These are phyloP conservation scores for Colletotrichum falcatum DNA, from an alignment of 2,329 filamentous ascomycete genomes.

Conservation along the genomic window DNA sequence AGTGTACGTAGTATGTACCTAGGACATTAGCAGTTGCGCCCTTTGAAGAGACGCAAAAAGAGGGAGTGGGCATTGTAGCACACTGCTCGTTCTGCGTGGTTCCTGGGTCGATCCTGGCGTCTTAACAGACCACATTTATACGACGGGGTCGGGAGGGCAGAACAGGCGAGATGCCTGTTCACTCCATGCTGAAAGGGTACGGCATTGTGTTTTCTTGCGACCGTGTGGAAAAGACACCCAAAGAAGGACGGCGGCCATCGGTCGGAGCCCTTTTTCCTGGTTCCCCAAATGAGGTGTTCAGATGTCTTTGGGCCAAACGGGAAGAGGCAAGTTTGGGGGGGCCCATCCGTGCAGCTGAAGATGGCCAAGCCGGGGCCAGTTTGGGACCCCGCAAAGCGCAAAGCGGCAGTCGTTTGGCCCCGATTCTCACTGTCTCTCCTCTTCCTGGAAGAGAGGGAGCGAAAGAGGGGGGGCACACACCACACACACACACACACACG, in stretches of 20 bases:
- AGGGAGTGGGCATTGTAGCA: slow-evolving; percentile 18
- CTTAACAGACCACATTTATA: slow-evolving; percentile 26
- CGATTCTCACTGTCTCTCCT: neutral
- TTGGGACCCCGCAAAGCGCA: neutral
- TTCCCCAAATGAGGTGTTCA: neutral
- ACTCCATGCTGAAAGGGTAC: neutral
- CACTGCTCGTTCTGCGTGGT: neutral
- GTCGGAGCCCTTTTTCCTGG: slow-evolving; percentile 22
- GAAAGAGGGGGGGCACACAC: no score
- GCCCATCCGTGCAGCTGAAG: neutral
- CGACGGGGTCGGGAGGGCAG: slow-evolving; percentile 16
- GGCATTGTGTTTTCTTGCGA: neutral
- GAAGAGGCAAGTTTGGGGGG: neutral
- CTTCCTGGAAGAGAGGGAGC: neutral
- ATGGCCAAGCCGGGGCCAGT: slow-evolving; percentile 2
- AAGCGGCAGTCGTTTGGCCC: slow-evolving; percentile 2
- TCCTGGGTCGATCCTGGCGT: slow-evolving; percentile 23
- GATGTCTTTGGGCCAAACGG: slow-evolving; percentile 24
- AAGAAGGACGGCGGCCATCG: neutral
- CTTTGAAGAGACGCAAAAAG: neutral
- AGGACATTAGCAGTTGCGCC: neutral
- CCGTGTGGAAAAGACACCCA: neutral
- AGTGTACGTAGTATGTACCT: no score
- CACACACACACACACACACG: neutral
- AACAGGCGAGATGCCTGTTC: slow-evolving; percentile 30